A percentile compares a stretch with the other conserved stretches of the same genome.
phyloP scores from a whole-genome alignment of 2,329 filamentous ascomycete species.

The Claviceps sorghi region DNA sequence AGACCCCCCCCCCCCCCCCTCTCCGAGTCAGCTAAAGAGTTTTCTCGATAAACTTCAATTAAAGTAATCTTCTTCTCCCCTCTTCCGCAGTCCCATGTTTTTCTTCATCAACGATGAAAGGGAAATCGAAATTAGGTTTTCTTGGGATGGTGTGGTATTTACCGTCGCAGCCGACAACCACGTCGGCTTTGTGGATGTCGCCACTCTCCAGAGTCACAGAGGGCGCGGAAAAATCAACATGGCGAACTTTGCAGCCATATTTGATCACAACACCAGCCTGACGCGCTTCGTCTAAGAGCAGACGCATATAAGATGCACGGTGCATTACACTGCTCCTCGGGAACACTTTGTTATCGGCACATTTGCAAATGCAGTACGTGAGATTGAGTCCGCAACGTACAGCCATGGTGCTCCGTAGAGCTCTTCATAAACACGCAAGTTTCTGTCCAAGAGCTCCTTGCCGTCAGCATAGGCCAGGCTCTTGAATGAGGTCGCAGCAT shows the following conservation, averaged over 20 bases:
- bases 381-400: constrained; percentile 2
- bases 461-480: constrained; percentile 2
- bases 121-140: background rate
- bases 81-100: background rate
- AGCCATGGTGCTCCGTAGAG: constrained; percentile 10
- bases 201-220: constrained; percentile 3
- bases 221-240: constrained; percentile 5
- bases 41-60: background rate
- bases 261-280: constrained; percentile 4
- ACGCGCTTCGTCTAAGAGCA: constrained; percentile 6
- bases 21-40: background rate
- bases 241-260: constrained; percentile 4
- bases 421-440: constrained; percentile 5
- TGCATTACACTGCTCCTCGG: constrained; percentile 4
- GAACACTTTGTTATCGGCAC: background rate
- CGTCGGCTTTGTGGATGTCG: constrained; percentile 4
- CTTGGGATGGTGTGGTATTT: background rate
- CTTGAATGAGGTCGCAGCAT: background rate
- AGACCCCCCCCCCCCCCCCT: too few relatives aligned
- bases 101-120: background rate
- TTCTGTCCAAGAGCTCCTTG: constrained; percentile 2
- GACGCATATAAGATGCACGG: constrained; percentile 7
- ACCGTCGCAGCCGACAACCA: constrained; percentile 9
- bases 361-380: background rate
- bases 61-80: background rate